Evolutionary conservation across 305 asterid species (phyloP), one percentile per base, ranked within the genome.

Genomic region (Rubia peregrina): DNA sequence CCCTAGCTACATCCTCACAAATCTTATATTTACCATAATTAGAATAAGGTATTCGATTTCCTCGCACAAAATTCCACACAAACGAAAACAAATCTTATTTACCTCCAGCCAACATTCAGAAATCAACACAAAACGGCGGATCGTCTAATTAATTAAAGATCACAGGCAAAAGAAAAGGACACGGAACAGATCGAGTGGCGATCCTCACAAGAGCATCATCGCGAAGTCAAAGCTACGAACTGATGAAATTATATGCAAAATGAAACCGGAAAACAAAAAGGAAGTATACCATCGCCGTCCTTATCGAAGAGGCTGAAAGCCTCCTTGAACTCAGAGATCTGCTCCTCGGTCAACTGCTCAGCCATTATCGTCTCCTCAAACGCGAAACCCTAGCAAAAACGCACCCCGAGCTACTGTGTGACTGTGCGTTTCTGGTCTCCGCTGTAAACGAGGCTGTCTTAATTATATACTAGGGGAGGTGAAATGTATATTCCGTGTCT

Each of bases 251-350:
- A 2, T 24, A 14, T 26, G 30, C 6, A 36, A 41, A 21, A 43
- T n/a, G 22, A n/a, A 43, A 9, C 73, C 5, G 62, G 33, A 17
- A 78, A 6, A 38, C 9, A 33, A 26, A 42, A 38, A 3, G 8
- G 2, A 17, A 16, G 11, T 3, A 76, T 83, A 81, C 88, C 91
- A 57, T 86, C 87, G 67, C 91, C 91, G 57, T 86, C 87, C 87
- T 86, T 86, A 68, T 86, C 91, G 71, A 86, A 86, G 30, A 86
- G 87, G 74, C 85, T 84, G 82, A 86, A 86, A 22, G 89, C 88
- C 63, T 86, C 88, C 85, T 86, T 86, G 74, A 86, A 84, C 88
- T 84, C 88, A 6, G 84, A 83, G 80, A 86, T 86, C 84, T 84
- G 88, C 75, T 82, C 88, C 76, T 84, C 87, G 10, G 83, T 86